Evolutionary conservation across 2,329 filamentous ascomycete species (phyloP).

Genomic region (Immersiporthe knoxdaviesiana): DNA sequence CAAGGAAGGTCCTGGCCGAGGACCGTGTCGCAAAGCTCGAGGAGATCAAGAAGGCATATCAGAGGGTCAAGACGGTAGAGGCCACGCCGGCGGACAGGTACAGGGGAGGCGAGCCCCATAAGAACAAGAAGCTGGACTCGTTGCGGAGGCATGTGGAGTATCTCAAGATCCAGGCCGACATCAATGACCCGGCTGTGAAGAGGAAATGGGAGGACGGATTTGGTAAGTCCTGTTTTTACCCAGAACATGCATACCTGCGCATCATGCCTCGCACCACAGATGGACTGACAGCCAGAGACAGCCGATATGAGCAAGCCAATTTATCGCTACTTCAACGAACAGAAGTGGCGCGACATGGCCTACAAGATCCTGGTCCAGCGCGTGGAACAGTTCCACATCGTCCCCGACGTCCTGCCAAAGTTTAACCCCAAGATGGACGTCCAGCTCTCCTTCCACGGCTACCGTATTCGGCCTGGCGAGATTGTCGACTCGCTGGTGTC

Average conservation of each 20-base stretch:
- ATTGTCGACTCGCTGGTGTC: slow-evolving; percentile 76
- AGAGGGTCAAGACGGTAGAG: slow-evolving; percentile 70
- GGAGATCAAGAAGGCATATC: slow-evolving; percentile 68
- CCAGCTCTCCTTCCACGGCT: slow-evolving; percentile 75
- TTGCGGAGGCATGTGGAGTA: slow-evolving; percentile 74
- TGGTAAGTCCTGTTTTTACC: slow-evolving; percentile 64
- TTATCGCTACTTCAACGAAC: slow-evolving; percentile 85
- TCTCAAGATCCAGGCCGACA: slow-evolving; percentile 87
- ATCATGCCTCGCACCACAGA: slow-evolving; percentile 14
- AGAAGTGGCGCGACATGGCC: slow-evolving; percentile 86
- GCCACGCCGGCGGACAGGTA: slow-evolving; percentile 59
- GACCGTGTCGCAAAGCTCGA: slow-evolving; percentile 82
- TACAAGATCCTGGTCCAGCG: slow-evolving; percentile 81
- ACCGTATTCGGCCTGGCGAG: slow-evolving; percentile 73
- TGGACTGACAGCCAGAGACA: slow-evolving; percentile 42
- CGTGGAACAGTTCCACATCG: slow-evolving; percentile 81
- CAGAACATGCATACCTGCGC: background rate
- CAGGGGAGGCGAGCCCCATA: slow-evolving; percentile 65
- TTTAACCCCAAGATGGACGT: slow-evolving; percentile 81
- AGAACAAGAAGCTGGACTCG: slow-evolving; percentile 68
- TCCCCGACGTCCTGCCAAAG: slow-evolving; percentile 84
- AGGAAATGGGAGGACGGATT: slow-evolving; percentile 89
- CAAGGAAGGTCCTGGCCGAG: slow-evolving; percentile 76
- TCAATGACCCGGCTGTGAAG: slow-evolving; percentile 94
- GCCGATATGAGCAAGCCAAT: slow-evolving; percentile 96